Evolutionary conservation across 352 stramenopile species (phyloP).

Genomic region (Pythium sp.): DNA sequence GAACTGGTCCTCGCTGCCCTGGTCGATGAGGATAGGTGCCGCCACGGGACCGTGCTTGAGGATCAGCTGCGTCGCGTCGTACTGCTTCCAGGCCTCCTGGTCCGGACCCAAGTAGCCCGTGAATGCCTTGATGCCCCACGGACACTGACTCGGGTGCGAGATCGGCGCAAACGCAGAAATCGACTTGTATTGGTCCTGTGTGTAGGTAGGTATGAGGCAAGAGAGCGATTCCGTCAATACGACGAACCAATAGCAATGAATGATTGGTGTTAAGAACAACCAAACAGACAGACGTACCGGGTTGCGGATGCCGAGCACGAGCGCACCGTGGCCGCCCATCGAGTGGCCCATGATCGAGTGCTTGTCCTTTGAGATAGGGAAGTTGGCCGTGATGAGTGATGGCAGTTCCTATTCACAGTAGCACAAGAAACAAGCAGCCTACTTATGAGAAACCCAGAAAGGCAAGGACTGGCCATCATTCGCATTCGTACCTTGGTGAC

Average conservation of each 20-base stretch:
- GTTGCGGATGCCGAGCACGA: constrained; percentile 94
- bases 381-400: constrained; percentile 83
- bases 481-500: constrained; percentile 68
- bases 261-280: too few species aligned
- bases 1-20: constrained; percentile 89
- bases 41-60: constrained; percentile 56
- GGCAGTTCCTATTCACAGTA: constrained; percentile 83
- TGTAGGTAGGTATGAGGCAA: too few species aligned
- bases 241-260: too few species aligned
- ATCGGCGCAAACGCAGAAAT: constrained; percentile 97
- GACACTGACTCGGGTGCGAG: constrained; percentile 93
- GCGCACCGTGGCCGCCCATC: constrained; percentile 96
- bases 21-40: constrained; percentile 87
- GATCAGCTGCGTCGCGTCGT: constrained; percentile 92
- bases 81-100: constrained; percentile 81
- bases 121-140: constrained; percentile 99
- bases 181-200: constrained; percentile 80
- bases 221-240: too few species aligned
- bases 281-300: constrained; percentile 27
- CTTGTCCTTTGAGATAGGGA: constrained; percentile 79
- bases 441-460: not conserved
- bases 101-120: constrained; percentile 94
- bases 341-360: constrained; percentile 95
- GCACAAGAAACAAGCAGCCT: too few species aligned
- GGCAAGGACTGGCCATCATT: not conserved